Evolutionary conservation across 352 stramenopile genomes (phyloP).

Genomic region (Phytophthora hibernalis): DNA sequence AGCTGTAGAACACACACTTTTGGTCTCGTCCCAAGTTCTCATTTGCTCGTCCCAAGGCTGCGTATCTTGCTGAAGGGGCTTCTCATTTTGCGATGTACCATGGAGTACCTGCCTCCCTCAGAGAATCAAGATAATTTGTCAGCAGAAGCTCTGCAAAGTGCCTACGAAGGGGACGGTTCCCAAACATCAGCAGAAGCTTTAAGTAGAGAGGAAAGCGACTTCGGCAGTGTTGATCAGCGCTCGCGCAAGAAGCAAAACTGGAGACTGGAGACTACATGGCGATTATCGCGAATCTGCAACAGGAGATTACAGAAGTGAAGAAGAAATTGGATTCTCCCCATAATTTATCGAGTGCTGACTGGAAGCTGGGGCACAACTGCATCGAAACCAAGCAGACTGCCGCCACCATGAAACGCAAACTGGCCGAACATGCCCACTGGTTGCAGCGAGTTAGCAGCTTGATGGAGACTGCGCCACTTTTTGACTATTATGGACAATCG

Average conservation of each 20-base stretch:
- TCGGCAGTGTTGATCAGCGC: conserved; percentile 17
- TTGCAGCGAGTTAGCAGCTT: conserved; percentile 52
- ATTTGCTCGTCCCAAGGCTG: neutral
- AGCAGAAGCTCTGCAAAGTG: conserved; percentile 18
- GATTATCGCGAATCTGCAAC: conserved; percentile 42
- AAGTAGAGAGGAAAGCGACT: conserved; percentile 17
- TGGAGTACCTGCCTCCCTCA: conserved; percentile 25
- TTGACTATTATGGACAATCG: conserved; percentile 35
- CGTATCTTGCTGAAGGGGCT: neutral
- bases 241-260: conserved; percentile 62
- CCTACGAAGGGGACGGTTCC: conserved; percentile 12
- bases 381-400: conserved; percentile 50
- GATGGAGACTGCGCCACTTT: conserved; percentile 58
- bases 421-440: conserved; percentile 61
- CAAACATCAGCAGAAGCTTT: neutral
- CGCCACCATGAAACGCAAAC: conserved; percentile 48
- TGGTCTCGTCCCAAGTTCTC: neutral
- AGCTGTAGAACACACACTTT: neutral
- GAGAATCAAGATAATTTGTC: conserved; percentile 22
- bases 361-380: conserved; percentile 27
- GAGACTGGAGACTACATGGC: conserved; percentile 43
- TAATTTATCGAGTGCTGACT: neutral
- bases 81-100: conserved; percentile 4
- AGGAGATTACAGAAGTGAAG: conserved; percentile 45
- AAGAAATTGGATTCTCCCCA: conserved; percentile 23